Base-by-base conservation (phyloP, 768 basidiomycete genomes). In the Termitomyces titanicus region DNA sequence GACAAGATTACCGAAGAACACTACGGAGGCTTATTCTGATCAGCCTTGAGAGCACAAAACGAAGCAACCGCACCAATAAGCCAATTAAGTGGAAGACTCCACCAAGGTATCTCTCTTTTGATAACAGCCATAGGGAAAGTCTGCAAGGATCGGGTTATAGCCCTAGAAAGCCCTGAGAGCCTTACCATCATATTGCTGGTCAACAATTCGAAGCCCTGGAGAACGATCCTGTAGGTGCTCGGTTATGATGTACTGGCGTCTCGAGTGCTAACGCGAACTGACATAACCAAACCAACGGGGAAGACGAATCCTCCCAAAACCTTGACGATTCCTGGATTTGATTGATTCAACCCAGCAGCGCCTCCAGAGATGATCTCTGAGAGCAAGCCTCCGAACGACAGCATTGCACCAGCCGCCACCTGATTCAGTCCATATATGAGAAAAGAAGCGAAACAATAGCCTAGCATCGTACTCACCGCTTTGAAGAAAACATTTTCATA, bases 251-350 rank as follows among this genome's bases (percentile, higher is more conserved):
- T 18, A n/a, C 3, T 34, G 24, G 15, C n/a, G 6, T 45, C 27
- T 35, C 24, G 24, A 34, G 45, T 34, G 12, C 22, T n/a, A 12
- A 33, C 12, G 29, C 29, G 33, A 34, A 51, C 75, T 56, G 61
- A 89, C 88, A 89, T 89, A 52, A 86, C 83, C 73, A 89, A 80
- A 64, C 88, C 88, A 2, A 86, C 84, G 9, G 88, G 88, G 66
- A 89, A 89, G 24, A 89, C 83, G 45, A 88, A 80, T 15, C 84
- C 87, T 17, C 78, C 78, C 3, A 89, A 67, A 29, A 87, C 59
- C 64, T 85, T 88, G 43, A 86, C 82, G 10, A 89, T 69, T 18
- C 88, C 88, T 1, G 87, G 88, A 56, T 88, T 85, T 54, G 70
- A 72, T 33, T 68, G 47, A 20, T 68, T 78, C 27, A 89, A 62